phyloP scores from a whole-genome alignment of 768 basidiomycete species.

The Chalciporus pseudorubinellus region DNA sequence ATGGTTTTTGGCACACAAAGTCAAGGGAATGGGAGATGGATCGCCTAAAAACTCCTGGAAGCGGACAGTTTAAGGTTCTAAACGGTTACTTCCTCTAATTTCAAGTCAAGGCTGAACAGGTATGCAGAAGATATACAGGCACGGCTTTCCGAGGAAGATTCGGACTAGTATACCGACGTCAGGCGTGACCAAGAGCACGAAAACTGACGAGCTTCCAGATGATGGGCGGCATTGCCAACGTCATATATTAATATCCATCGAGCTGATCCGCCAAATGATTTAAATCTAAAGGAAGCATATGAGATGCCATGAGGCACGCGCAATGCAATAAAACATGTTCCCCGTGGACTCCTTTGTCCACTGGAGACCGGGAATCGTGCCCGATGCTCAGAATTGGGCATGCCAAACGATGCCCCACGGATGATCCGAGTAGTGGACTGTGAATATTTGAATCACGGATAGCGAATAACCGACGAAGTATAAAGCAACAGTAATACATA shows the following conservation, averaged over 20 bases:
- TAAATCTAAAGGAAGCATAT: not conserved
- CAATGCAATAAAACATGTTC: not conserved
- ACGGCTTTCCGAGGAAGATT: too few species aligned
- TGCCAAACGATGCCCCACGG: not conserved
- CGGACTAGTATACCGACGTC: too few species aligned
- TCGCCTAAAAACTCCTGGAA: not conserved
- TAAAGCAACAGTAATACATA: constrained; percentile 6
- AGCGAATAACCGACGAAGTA: constrained; percentile 5
- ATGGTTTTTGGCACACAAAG: too few species aligned
- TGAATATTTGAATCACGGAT: not conserved
- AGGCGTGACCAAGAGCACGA: too few species aligned
- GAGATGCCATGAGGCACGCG: not conserved
- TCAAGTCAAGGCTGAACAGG: too few species aligned
- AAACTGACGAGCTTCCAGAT: not conserved
- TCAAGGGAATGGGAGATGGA: not conserved
- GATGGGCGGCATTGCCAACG: not conserved
- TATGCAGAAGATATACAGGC: too few species aligned
- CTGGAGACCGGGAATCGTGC: not conserved
- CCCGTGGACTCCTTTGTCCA: not conserved
- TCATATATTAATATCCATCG: too few species aligned
- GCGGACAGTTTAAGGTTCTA: not conserved
- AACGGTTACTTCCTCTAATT: not conserved
- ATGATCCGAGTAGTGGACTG: not conserved
- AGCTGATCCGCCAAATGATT: not conserved
- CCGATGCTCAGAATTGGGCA: not conserved